phyloP scores from a whole-genome alignment of 306 rosid genomes.

The Citrullus colocynthis region DNA sequence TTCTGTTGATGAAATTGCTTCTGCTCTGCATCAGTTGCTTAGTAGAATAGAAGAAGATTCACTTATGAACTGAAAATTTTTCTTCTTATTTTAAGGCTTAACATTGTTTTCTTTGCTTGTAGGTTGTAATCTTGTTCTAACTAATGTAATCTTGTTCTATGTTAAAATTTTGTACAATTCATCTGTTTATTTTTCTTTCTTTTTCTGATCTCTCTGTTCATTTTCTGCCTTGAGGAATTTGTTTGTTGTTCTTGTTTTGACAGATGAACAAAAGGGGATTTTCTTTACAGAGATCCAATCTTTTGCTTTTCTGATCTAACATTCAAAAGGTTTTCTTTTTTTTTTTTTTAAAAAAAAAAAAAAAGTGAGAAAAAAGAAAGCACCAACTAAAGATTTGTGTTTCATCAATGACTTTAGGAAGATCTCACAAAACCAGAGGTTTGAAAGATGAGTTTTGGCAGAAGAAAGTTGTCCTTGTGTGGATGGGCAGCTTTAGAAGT shows the following conservation, averaged over 20 bases:
- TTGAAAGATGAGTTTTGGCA: neutral
- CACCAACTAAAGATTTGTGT: neutral
- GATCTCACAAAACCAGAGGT: neutral
- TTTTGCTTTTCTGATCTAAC: neutral
- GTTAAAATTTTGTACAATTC: neutral
- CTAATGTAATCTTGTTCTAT: slow-evolving; percentile 19
- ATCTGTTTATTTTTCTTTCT: neutral
- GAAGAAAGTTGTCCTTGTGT: neutral
- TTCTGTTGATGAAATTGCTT: slow-evolving; percentile 83
- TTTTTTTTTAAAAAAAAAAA: neutral
- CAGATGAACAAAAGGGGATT: neutral
- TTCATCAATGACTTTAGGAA: neutral
- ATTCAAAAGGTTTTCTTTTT: neutral
- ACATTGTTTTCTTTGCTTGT: neutral
- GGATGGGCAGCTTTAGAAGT: slow-evolving; percentile 2
- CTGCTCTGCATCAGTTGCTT: slow-evolving; percentile 64
- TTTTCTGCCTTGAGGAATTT: too few relatives aligned
- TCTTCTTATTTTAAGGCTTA: neutral
- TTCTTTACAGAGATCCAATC: neutral
- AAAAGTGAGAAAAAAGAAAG: neutral
- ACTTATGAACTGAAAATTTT: slow-evolving; percentile 21
- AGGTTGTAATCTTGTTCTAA: slow-evolving; percentile 23
- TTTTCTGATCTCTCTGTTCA: too few relatives aligned
- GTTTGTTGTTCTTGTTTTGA: neutral
- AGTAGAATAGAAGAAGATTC: slow-evolving; percentile 61